phyloP scores from a whole-genome alignment of 2,329 filamentous ascomycete genomes.

The Fusarium aywerte region DNA sequence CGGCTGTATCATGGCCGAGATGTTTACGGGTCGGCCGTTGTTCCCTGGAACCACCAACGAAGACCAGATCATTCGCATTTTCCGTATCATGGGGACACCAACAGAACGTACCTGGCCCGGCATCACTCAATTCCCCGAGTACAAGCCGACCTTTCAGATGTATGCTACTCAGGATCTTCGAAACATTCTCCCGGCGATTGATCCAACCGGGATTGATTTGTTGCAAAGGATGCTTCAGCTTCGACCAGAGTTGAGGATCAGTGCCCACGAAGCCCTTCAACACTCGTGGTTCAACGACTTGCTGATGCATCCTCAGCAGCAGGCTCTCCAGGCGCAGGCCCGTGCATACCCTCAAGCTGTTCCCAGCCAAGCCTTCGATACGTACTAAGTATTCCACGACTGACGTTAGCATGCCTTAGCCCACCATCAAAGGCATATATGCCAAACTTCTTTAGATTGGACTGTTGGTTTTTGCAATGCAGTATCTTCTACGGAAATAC shows the following conservation, averaged over 20 bases:
- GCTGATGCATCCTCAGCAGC: conserved; percentile 63
- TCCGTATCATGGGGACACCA: conserved; percentile 97
- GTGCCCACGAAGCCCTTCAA: conserved; percentile 83
- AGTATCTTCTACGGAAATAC: conserved; percentile 8
- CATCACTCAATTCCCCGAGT: conserved; percentile 95
- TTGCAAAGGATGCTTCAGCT: conserved; percentile 92
- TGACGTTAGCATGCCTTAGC: conserved; percentile 11
- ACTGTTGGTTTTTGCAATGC: conserved; percentile 13
- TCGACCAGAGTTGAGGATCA: conserved; percentile 89
- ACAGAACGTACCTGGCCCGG: conserved; percentile 96
- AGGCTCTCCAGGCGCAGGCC: conserved; percentile 57
- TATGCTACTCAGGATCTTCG: conserved; percentile 92
- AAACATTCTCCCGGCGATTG: conserved; percentile 89
- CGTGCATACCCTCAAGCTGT: conserved; percentile 54
- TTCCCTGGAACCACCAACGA: conserved; percentile 99
- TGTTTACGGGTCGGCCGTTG: conserved; percentile 95
- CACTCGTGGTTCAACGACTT: conserved; percentile 94
- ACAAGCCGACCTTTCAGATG: conserved; percentile 94
- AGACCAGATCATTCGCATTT: conserved; percentile 96
- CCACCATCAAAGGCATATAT: background rate
- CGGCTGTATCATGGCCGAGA: conserved; percentile 99
- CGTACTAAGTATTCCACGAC: conserved; percentile 46
- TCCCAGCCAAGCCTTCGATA: conserved; percentile 53
- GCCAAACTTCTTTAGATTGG: conserved; percentile 7
- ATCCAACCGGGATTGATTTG: conserved; percentile 85